Conservation (phyloP, 768 basidiomycete species). For the Trametes punicea region DNA sequence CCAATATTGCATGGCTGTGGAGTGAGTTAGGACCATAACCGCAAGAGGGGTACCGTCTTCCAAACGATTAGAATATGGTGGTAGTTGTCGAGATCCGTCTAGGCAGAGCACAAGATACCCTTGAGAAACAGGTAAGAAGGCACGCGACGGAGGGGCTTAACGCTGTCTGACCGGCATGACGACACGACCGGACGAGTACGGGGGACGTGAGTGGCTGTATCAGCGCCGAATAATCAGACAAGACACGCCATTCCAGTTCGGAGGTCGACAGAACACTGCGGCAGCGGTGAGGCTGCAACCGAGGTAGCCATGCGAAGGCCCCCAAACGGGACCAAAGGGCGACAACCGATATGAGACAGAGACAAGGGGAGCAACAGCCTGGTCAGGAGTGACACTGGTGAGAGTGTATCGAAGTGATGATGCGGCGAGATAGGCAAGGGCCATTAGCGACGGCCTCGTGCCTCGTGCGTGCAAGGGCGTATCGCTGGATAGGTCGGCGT, state of each 20-base stretch:
- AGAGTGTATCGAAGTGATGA: conserved; percentile 1
- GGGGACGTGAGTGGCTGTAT: not conserved
- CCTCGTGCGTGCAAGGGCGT: conserved; percentile 13
- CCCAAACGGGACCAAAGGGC: not conserved
- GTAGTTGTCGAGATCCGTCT: not conserved
- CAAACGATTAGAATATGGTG: no score
- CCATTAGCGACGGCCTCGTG: conserved; percentile 18
- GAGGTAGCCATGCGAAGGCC: not conserved
- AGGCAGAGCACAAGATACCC: not conserved
- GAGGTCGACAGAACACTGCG: not conserved
- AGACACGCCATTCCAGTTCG: not conserved
- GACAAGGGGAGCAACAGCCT: not conserved
- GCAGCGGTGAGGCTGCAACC: not conserved
- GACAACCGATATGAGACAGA: not conserved
- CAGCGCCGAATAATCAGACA: not conserved
- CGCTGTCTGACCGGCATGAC: not conserved
- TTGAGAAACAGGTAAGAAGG: not conserved
- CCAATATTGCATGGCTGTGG: no score
- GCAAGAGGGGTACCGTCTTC: no score
- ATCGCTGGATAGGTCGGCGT: not conserved
- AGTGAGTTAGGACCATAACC: no score
- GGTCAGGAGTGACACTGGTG: not conserved
- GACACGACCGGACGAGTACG: not conserved
- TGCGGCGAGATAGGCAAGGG: conserved; percentile 14
- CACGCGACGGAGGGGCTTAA: no score